Base-by-base conservation (phyloP, 257 asterid species). In the Craterostigma plantagineum region DNA sequence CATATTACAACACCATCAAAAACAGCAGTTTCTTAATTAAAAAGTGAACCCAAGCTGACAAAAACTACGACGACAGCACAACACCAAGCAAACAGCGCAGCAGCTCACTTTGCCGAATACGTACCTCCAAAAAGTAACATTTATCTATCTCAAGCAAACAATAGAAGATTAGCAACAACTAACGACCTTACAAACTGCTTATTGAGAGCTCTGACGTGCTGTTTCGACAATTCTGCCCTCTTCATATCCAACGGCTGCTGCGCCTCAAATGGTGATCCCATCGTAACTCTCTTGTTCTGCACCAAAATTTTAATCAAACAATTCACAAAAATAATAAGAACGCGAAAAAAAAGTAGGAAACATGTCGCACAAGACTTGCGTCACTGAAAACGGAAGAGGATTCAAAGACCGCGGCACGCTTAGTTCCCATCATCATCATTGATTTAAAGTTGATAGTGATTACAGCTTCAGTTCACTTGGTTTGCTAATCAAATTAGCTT, bases 161-260 rank as follows among this genome's bases (percentile, higher is more conserved):
- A 46, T 36, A 4, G 8, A 17, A 23, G 35, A 12, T 11, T 40
- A 42, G 40, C 3, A 10, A 11, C 10, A 47, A 12, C 18, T 35
- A 38, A 53, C 44, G 48, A 87, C 93, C 93, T 82, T 49, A 93
- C 95, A 46, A 82, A 87, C 53, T 87, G 93, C 36, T 70, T 67
- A 67, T 87, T 82, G 63, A 82, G 95, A 64, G 93, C 98, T 77
- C 82, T 79, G 63, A 79, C 95, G 55, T 87, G 92, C 73, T 70
- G 91, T 55, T 68, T 75, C 33, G 93, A 87, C 50, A 80, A 74
- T 54, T 87, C 93, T 44, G 95, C 93, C 51, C 91, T 63, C 72
- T 65, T 62, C 68, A 39, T 51, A 63, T 79, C 92, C 71, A 76
- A 66, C 27, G 69, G 76, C 33, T 60, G 75, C 62, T 50, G 71